Evolutionary conservation across 176 grass and related monocot genomes (phyloP).

Genomic region (Eragrostis curvula): DNA sequence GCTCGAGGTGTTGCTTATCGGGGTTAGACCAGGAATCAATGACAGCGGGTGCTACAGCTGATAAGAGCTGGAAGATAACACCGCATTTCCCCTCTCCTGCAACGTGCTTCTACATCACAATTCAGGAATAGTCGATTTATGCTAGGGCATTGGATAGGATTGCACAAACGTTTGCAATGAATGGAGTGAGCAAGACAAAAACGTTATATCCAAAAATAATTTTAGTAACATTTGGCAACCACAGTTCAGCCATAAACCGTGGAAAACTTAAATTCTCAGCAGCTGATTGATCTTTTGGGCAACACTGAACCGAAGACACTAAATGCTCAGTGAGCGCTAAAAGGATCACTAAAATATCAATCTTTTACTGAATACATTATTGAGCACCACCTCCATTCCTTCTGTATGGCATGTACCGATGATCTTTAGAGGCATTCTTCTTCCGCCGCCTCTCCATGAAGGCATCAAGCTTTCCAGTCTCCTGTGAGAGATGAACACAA

Average conservation of each 20-base stretch:
- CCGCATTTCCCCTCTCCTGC: neutral
- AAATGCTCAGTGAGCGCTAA: neutral
- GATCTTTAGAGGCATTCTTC: conserved; percentile 97
- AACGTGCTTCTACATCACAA: neutral
- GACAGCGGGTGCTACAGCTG: neutral
- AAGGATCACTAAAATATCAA: conserved; percentile 1
- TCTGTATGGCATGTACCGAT: conserved; percentile 88
- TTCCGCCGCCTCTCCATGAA: conserved; percentile 81
- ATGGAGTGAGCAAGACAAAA: neutral
- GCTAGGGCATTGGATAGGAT: neutral
- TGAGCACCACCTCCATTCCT: conserved; percentile 47
- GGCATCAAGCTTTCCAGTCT: conserved; percentile 76
- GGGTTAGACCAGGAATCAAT: neutral
- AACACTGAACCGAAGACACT: neutral
- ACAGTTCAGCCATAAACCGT: conserved; percentile 5
- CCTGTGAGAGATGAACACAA: conserved; percentile 44
- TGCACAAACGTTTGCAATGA: conserved; percentile 14
- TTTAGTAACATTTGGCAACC: neutral
- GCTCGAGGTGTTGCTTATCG: neutral
- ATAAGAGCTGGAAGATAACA: neutral
- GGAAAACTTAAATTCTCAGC: neutral
- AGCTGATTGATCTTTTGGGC: neutral
- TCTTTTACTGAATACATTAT: neutral
- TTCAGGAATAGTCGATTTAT: neutral
- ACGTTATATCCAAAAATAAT: neutral